Evolutionary conservation across 139 green algal genomes (phyloP).

Genomic region (Chlamydomonas sphaeroides): DNA sequence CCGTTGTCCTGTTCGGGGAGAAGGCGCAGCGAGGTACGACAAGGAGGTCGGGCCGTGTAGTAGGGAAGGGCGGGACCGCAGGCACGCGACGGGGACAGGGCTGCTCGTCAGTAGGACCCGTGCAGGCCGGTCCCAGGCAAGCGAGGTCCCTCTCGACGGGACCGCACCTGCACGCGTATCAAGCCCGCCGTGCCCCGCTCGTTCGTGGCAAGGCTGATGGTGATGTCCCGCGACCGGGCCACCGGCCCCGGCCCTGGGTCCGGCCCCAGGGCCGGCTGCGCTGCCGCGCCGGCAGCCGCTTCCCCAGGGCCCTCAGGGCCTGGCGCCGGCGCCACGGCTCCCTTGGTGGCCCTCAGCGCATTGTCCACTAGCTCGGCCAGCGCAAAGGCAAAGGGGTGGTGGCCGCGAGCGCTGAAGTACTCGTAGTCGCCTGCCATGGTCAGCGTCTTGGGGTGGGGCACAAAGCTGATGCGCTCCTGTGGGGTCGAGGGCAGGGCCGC

Average conservation of each 20-base stretch:
- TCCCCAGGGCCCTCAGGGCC: neutral
- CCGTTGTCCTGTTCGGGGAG: conserved; percentile 70
- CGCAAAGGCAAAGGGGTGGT: conserved; percentile 81
- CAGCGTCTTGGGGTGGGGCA: conserved; percentile 85
- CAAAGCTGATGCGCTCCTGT: conserved; percentile 79
- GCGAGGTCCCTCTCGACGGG: too few species aligned
- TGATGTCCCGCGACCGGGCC: conserved; percentile 52
- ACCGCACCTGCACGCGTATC: conserved; percentile 27
- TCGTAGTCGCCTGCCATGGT: conserved; percentile 87
- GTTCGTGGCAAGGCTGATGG: conserved; percentile 61
- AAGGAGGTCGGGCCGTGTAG: neutral
- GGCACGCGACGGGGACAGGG: too few species aligned
- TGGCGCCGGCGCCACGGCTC: too few species aligned
- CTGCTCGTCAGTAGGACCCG: too few species aligned
- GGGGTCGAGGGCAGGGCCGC: neutral
- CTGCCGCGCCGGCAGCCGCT: neutral
- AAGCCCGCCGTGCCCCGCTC: conserved; percentile 32
- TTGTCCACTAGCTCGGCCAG: conserved; percentile 89
- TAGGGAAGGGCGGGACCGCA: too few species aligned
- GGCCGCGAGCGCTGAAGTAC: conserved; percentile 82
- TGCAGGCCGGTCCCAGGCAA: too few species aligned
- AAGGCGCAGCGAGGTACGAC: neutral
- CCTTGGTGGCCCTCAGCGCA: conserved; percentile 72
- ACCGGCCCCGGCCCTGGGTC: neutral
- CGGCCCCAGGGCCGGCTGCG: too few species aligned